Evolutionary conservation across 495 filamentous ascomycete species (phyloP).

Genomic region (Daldinia loculata): DNA sequence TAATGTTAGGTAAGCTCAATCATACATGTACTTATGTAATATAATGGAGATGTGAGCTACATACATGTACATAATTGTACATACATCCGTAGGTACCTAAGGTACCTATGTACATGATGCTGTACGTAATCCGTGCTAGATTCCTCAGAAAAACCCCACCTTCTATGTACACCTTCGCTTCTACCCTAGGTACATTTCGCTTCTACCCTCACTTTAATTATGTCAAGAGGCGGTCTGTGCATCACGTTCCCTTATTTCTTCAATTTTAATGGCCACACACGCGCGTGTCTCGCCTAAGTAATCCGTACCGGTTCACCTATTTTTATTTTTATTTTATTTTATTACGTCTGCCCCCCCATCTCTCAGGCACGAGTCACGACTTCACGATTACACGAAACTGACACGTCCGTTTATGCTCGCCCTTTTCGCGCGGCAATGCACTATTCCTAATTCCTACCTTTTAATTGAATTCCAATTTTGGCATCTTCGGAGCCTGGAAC

Average conservation of each 20-base stretch:
- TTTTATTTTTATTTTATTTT: constrained; percentile 5
- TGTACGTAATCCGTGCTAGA: background rate
- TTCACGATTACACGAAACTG: constrained; percentile 49
- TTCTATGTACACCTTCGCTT: background rate
- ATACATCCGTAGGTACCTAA: background rate
- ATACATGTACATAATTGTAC: too few species aligned
- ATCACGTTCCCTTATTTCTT: constrained; percentile 7
- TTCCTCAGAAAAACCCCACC: background rate
- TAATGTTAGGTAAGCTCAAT: too few species aligned
- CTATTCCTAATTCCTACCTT: constrained; percentile 50
- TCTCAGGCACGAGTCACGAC: constrained; percentile 36
- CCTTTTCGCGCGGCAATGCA: constrained; percentile 39
- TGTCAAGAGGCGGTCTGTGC: constrained; percentile 30
- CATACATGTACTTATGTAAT: too few species aligned
- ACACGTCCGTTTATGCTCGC: constrained; percentile 45
- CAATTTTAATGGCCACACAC: background rate
- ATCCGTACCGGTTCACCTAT: background rate
- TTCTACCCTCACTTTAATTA: constrained; percentile 35
- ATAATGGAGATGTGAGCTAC: too few species aligned
- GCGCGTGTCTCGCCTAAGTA: constrained; percentile 37
- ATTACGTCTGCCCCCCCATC: constrained; percentile 5
- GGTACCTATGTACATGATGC: background rate
- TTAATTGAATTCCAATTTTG: constrained; percentile 49
- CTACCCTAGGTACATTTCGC: constrained; percentile 4
- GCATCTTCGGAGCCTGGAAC: constrained; percentile 45